Conservation (phyloP, 1,139 yeast genomes). For the Candida pseudoviswanathii region DNA sequence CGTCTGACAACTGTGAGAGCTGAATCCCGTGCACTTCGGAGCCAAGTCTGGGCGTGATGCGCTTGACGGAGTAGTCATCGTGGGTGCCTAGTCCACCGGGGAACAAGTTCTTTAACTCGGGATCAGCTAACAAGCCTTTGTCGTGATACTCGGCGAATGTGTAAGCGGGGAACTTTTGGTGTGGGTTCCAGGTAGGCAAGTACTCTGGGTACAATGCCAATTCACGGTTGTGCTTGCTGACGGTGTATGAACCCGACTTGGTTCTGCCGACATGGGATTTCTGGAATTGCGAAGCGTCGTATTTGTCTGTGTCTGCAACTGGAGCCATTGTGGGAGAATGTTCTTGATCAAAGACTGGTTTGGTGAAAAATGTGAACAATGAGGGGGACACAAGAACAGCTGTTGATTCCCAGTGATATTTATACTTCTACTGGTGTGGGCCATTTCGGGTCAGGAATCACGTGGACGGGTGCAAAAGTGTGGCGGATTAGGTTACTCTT, state of each 20-base stretch:
- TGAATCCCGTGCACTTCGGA: slow-evolving; percentile 29
- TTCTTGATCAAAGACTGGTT: background rate
- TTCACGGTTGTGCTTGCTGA: slow-evolving; percentile 23
- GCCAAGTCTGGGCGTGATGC: slow-evolving; percentile 30
- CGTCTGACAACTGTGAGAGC: slow-evolving; percentile 27
- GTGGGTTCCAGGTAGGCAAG: slow-evolving; percentile 34
- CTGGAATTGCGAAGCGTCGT: slow-evolving; percentile 34
- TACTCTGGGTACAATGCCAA: slow-evolving; percentile 25
- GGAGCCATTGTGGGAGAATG: slow-evolving; percentile 15
- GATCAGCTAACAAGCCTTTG: slow-evolving; percentile 25
- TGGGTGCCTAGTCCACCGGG: slow-evolving; percentile 8
- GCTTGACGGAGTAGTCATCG: slow-evolving; percentile 13
- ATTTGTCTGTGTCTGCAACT: slow-evolving; percentile 20
- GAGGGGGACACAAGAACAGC: background rate
- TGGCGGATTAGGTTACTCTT: background rate
- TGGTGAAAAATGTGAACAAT: background rate
- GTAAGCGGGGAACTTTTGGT: slow-evolving; percentile 26
- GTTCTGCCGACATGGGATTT: slow-evolving; percentile 27
- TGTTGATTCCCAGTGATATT: background rate
- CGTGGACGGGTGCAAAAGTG: slow-evolving; percentile 4
- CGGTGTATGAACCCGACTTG: slow-evolving; percentile 27
- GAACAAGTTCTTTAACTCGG: slow-evolving; percentile 21
- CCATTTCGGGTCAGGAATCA: background rate
- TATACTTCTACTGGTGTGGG: background rate
- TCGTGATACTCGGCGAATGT: slow-evolving; percentile 25